These are phyloP conservation scores for Chloranthus sessilifolius DNA, from an alignment of 164 flowering plant species.

Conservation along the genomic window DNA sequence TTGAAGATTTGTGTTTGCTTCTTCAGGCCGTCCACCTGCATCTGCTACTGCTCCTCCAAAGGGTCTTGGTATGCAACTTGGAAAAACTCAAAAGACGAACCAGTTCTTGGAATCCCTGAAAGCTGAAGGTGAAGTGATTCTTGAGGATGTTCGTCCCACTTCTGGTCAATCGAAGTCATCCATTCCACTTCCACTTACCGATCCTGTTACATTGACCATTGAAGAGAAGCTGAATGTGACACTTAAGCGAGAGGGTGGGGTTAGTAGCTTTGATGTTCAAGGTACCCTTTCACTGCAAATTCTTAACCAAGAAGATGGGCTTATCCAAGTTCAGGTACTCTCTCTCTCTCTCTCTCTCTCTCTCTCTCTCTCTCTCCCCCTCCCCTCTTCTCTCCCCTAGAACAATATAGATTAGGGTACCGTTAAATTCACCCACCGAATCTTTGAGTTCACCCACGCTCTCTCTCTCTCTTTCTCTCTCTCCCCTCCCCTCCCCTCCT, in stretches of 20 bases:
- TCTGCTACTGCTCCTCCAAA: slow-evolving; percentile 90
- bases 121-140: slow-evolving; percentile 93
- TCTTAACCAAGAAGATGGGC: slow-evolving; percentile 79
- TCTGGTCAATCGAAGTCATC: slow-evolving; percentile 46
- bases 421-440: too few species aligned
- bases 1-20: not conserved
- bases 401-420: too few species aligned
- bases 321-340: slow-evolving; percentile 88
- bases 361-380: slow-evolving; percentile 3
- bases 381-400: too few species aligned
- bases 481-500: too few species aligned
- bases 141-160: slow-evolving; percentile 79
- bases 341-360: slow-evolving; percentile 3
- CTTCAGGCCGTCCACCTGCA: slow-evolving; percentile 68
- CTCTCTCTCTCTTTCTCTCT: too few species aligned
- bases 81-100: slow-evolving; percentile 72
- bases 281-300: slow-evolving; percentile 86
- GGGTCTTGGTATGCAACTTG: slow-evolving; percentile 92
- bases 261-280: slow-evolving; percentile 90
- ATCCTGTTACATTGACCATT: slow-evolving; percentile 73
- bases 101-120: slow-evolving; percentile 88
- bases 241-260: slow-evolving; percentile 83
- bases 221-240: slow-evolving; percentile 87
- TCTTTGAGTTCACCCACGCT: too few species aligned
- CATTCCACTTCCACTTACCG: slow-evolving; percentile 53